phyloP scores from a whole-genome alignment of 805 yeast species.

The Yamadazyma paraphyllophila region DNA sequence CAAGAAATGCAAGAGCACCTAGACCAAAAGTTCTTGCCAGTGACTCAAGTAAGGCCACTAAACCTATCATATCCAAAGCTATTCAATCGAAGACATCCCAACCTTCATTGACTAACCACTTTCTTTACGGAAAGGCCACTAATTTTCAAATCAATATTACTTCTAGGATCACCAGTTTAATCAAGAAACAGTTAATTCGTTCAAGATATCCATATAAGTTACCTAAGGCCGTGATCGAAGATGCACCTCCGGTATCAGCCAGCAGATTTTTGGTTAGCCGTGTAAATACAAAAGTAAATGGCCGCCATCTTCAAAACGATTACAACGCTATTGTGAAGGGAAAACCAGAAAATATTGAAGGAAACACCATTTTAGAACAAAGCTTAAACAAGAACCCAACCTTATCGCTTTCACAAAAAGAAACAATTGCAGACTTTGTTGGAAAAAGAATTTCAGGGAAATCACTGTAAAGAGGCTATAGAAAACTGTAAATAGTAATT shows the following conservation, averaged over 20 bases:
- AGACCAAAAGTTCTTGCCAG: conserved; percentile 2
- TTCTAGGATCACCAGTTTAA: conserved; percentile 39
- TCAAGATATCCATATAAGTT: conserved; percentile 42
- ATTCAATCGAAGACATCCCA: conserved; percentile 5
- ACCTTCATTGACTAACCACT: conserved; percentile 19
- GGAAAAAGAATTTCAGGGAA: conserved; percentile 7
- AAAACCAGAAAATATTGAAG: conserved; percentile 16
- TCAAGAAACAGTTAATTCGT: conserved; percentile 35
- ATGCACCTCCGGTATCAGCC: conserved; percentile 10
- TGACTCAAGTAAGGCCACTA: background rate
- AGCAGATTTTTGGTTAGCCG: conserved; percentile 34
- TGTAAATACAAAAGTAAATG: conserved; percentile 22
- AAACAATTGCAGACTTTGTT: conserved; percentile 25
- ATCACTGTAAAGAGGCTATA: conserved; percentile 16
- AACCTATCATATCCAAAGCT: conserved; percentile 8
- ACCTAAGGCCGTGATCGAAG: conserved; percentile 33
- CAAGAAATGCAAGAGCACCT: conserved; percentile 1
- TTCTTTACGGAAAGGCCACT: conserved; percentile 39
- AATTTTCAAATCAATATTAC: conserved; percentile 24
- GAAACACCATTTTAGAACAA: conserved; percentile 6
- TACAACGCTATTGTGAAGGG: conserved; percentile 35
- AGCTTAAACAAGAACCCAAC: conserved; percentile 26
- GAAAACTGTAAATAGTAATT: conserved; percentile 13
- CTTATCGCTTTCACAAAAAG: conserved; percentile 26
- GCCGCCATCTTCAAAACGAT: conserved; percentile 21